A percentile compares a stretch with the other conserved stretches of the same genome.
Conservation (phyloP, 148 eudicot genomes). For the Pouteria glomerata region DNA sequence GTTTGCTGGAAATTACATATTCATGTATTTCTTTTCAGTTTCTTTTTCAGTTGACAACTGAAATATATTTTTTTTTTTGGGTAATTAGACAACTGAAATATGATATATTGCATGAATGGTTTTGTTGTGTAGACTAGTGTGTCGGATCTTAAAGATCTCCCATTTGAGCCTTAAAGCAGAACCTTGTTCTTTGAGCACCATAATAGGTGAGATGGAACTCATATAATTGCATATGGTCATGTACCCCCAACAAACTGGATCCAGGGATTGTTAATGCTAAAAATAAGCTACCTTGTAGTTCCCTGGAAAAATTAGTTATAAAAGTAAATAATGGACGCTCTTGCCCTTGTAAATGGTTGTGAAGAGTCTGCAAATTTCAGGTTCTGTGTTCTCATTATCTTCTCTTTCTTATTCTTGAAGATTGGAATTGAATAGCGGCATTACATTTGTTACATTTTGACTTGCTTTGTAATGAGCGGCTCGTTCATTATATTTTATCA, state of each 20-base stretch:
- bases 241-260: background rate
- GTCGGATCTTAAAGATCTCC: background rate
- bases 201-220: background rate
- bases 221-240: background rate
- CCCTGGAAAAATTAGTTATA: background rate
- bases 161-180: background rate
- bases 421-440: too few relatives aligned
- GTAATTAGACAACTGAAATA: background rate
- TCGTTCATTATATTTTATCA: too few relatives aligned
- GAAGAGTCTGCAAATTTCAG: too few relatives aligned
- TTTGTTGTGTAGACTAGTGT: background rate
- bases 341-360: too few relatives aligned
- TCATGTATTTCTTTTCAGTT: background rate
- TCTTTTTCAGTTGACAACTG: too few relatives aligned
- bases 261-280: background rate
- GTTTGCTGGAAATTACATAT: background rate
- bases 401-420: too few relatives aligned
- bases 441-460: too few relatives aligned
- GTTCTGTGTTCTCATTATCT: too few relatives aligned
- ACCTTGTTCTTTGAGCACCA: background rate
- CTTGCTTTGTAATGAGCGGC: too few relatives aligned
- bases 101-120: background rate
- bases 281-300: slow-evolving; percentile 1
- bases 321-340: background rate
- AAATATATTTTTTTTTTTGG: too few relatives aligned